Conservation (phyloP, 2,329 filamentous ascomycete genomes). For the Claviceps cyperi region DNA sequence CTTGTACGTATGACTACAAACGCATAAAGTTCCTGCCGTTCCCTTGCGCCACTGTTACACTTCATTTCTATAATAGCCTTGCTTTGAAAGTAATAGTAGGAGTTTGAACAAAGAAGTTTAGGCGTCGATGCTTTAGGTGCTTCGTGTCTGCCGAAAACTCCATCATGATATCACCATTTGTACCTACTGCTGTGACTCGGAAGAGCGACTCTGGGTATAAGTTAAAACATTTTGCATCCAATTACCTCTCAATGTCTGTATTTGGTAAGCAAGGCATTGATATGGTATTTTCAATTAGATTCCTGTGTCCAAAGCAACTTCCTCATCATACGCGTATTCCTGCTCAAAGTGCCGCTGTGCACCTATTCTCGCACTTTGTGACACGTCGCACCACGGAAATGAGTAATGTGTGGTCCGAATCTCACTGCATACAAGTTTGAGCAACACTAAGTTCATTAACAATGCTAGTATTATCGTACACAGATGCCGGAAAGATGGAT, state of each 20-base stretch:
- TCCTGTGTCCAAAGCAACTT: too few species aligned
- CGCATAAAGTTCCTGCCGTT: neutral
- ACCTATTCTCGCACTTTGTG: neutral
- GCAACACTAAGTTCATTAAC: neutral
- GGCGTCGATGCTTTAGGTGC: neutral
- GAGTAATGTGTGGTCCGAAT: neutral
- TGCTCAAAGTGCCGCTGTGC: neutral
- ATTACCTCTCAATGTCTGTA: too few species aligned
- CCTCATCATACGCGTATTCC: neutral
- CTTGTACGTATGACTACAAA: neutral
- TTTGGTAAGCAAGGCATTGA: too few species aligned
- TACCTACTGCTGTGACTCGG: neutral
- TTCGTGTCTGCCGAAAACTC: neutral
- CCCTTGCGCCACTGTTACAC: neutral
- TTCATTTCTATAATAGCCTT: neutral
- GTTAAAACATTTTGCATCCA: neutral
- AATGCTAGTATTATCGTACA: neutral
- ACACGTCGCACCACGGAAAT: neutral
- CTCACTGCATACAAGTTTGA: neutral
- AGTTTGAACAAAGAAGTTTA: neutral
- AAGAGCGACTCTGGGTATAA: neutral
- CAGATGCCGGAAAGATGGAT: neutral
- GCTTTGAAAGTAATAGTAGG: neutral
- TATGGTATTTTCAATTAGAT: too few species aligned
- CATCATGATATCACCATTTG: neutral